phyloP scores from a whole-genome alignment of 148 eudicot genomes.

The Fagopyrum tataricum region DNA sequence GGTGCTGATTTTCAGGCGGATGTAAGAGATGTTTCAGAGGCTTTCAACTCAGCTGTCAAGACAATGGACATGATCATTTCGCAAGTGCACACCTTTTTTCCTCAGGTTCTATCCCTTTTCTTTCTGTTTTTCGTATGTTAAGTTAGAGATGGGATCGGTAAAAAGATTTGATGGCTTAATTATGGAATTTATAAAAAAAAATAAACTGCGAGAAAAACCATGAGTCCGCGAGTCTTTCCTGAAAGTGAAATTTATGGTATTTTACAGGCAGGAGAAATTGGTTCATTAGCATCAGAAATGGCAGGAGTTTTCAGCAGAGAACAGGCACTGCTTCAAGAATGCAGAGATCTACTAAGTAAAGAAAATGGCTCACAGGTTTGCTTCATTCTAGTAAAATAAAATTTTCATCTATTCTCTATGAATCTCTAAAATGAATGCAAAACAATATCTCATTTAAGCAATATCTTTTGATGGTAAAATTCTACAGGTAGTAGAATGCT shows the following conservation, averaged over 20 bases:
- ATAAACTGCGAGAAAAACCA: too few relatives aligned
- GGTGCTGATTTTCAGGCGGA: conserved; percentile 36
- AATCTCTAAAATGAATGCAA: background rate
- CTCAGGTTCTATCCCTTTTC: conserved; percentile 33
- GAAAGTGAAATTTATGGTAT: background rate
- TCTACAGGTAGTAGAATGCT: conserved; percentile 63
- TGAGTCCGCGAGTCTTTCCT: background rate
- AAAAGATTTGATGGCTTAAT: too few relatives aligned
- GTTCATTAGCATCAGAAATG: conserved; percentile 39
- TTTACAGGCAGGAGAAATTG: conserved; percentile 70
- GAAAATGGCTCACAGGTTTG: conserved; percentile 42
- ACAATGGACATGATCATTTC: conserved; percentile 40
- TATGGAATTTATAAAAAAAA: too few relatives aligned
- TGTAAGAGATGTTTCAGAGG: conserved; percentile 42
- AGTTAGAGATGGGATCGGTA: too few relatives aligned
- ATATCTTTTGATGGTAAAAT: background rate
- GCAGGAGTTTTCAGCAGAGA: conserved; percentile 53
- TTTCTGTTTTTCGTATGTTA: background rate
- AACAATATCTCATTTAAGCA: background rate
- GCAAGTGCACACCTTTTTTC: conserved; percentile 40
- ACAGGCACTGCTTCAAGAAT: conserved; percentile 48
- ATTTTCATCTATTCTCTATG: background rate
- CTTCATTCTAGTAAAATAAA: background rate
- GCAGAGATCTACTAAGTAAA: conserved; percentile 45
- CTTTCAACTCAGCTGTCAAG: conserved; percentile 47